Conservation (phyloP, 2,329 filamentous ascomycete genomes). For the Diaporthe caulivora region DNA sequence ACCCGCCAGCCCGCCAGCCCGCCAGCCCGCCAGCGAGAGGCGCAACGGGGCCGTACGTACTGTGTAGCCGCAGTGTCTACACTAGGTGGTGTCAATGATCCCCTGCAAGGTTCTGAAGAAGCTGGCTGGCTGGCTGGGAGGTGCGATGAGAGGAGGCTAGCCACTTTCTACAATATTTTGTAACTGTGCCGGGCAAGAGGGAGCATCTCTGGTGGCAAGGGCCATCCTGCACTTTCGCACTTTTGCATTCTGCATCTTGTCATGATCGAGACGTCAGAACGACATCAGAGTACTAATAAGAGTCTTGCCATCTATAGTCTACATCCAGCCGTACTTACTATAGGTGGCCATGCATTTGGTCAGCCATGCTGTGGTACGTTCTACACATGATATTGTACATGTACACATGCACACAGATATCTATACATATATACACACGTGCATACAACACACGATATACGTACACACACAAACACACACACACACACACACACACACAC, state of each 20-base stretch:
- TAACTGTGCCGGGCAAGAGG: not conserved
- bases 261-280: not conserved
- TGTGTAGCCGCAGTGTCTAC: too few species aligned
- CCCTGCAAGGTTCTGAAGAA: conserved; percentile 16
- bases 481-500: not conserved
- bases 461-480: not conserved
- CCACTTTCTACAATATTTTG: not conserved
- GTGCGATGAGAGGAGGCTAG: not conserved
- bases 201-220: too few species aligned
- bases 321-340: not conserved
- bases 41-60: too few species aligned
- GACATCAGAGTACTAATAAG: too few species aligned
- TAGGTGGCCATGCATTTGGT: not conserved
- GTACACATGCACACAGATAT: not conserved
- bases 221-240: too few species aligned
- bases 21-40: too few species aligned
- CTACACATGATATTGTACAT: conserved; percentile 16
- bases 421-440: not conserved
- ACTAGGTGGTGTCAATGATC: conserved; percentile 14
- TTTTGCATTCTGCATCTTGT: conserved; percentile 1
- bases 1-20: not conserved
- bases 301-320: not conserved
- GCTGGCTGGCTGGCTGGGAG: conserved; percentile 3
- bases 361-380: conserved; percentile 16
- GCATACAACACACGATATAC: conserved; percentile 13